Evolutionary conservation across 768 basidiomycete genomes (phyloP).

Genomic region (Chalciporus sphaerocephalus): DNA sequence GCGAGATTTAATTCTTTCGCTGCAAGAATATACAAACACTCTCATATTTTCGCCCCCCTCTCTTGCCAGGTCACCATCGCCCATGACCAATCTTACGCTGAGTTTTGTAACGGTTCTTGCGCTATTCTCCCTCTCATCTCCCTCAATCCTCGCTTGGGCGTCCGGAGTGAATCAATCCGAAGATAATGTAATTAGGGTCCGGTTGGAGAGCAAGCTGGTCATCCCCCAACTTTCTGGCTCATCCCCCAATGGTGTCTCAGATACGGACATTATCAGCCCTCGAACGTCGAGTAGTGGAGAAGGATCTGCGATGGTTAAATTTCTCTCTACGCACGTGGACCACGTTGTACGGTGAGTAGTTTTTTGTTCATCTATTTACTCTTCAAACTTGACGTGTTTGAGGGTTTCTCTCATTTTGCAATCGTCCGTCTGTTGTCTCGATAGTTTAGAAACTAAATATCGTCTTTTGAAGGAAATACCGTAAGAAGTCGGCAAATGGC

Average conservation of each 20-base stretch:
- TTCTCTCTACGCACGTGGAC: slow-evolving; percentile 16
- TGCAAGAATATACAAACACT: too few relatives aligned
- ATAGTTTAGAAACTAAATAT: not conserved
- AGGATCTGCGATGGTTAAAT: slow-evolving; percentile 4
- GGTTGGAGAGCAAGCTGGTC: slow-evolving; percentile 21
- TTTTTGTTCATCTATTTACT: not conserved
- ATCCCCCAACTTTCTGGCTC: slow-evolving; percentile 2
- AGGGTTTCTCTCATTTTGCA: not conserved
- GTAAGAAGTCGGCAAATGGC: slow-evolving; percentile 25
- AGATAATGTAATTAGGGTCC: slow-evolving; percentile 14
- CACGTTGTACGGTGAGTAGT: slow-evolving; percentile 17
- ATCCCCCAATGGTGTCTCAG: not conserved
- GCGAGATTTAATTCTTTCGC: too few relatives aligned
- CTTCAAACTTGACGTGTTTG: not conserved
- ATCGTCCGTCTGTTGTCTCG: not conserved
- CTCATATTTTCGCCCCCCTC: not conserved
- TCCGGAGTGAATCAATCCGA: not conserved
- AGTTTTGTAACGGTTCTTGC: slow-evolving; percentile 11
- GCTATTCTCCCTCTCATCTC: slow-evolving; percentile 16
- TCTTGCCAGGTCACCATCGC: not conserved
- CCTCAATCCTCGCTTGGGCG: not conserved
- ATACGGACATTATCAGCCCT: not conserved
- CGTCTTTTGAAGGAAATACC: slow-evolving; percentile 37
- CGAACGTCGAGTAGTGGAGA: slow-evolving; percentile 1
- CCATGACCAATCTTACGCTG: slow-evolving; percentile 16